These are phyloP conservation scores for Solanum neorickii DNA, from an alignment of 257 asterid genomes.

Conservation along the genomic window DNA sequence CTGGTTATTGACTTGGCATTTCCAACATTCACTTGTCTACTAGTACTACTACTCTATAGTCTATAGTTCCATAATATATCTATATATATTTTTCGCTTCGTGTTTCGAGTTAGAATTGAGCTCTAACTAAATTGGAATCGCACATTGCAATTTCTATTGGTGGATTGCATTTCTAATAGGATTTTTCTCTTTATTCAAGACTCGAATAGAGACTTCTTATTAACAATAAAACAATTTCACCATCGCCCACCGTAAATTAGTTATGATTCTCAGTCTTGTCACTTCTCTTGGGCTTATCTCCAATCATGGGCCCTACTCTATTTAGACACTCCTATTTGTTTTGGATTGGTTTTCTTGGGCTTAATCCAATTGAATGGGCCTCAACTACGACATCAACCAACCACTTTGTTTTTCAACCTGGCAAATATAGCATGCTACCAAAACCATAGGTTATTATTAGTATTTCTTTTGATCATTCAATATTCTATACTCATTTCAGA, in stretches of 20 bases:
- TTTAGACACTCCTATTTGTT: neutral
- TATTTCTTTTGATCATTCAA: neutral
- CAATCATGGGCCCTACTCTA: neutral
- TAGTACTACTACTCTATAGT: neutral
- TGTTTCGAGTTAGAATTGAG: no score
- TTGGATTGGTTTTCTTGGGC: neutral
- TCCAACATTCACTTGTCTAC: constrained; percentile 2
- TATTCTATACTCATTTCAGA: neutral
- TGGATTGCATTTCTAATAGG: neutral
- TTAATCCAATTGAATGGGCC: neutral
- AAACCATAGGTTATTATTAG: neutral
- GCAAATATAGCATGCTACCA: neutral
- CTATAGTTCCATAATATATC: neutral
- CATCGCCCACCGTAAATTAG: no score
- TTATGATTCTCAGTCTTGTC: neutral
- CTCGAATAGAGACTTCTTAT: no score
- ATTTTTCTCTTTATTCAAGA: no score
- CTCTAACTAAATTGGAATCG: no score
- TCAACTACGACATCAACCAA: neutral
- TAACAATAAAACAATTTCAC: no score
- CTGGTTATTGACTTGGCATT: constrained; percentile 8
- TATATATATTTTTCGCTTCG: no score
- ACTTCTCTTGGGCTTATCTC: neutral
- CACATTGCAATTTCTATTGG: neutral
- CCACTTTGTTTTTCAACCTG: neutral